Conservation (phyloP, 2,329 filamentous ascomycete species). For the Fusarium austroafricanum region DNA sequence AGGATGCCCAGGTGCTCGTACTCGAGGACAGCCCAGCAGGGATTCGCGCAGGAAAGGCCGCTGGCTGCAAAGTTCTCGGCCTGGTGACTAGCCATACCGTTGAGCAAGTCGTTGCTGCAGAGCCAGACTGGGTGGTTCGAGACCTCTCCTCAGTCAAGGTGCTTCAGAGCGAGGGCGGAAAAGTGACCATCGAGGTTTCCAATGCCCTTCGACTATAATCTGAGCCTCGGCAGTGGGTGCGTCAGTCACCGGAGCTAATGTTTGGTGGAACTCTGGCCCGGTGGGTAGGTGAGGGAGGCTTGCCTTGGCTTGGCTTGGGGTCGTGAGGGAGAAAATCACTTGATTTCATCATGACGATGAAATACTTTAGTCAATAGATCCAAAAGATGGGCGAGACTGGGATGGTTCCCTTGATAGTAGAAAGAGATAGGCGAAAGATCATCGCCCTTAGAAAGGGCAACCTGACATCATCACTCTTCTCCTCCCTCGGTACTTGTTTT, state of each 20-base stretch:
- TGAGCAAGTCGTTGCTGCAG: slow-evolving; percentile 76
- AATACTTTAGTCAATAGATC: slow-evolving; percentile 26
- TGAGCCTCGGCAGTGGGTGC: slow-evolving; percentile 14
- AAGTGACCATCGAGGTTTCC: slow-evolving; percentile 74
- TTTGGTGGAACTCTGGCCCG: slow-evolving; percentile 1
- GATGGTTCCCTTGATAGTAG: slow-evolving; percentile 1
- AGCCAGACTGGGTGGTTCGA: slow-evolving; percentile 88
- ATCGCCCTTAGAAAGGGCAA: slow-evolving; percentile 5
- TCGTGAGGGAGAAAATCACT: slow-evolving; percentile 23
- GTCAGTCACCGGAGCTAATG: slow-evolving; percentile 12
- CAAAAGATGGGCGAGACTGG: background rate
- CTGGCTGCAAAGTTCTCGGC: slow-evolving; percentile 87
- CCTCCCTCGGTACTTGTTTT: slow-evolving; percentile 23
- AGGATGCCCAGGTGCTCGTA: slow-evolving; percentile 72
- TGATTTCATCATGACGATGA: slow-evolving; percentile 37
- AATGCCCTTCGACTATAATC: slow-evolving; percentile 63
- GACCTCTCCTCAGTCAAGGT: slow-evolving; percentile 81
- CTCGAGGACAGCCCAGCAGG: slow-evolving; percentile 92
- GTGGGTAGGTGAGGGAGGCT: slow-evolving; percentile 1
- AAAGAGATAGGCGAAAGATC: slow-evolving; percentile 33
- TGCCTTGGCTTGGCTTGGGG: background rate
- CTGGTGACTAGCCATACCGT: slow-evolving; percentile 84
- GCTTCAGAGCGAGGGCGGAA: slow-evolving; percentile 66
- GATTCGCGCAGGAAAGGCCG: slow-evolving; percentile 83
- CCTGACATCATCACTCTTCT: slow-evolving; percentile 32